Conservation (phyloP, 2,329 filamentous ascomycete species). For the Aspergillus ustus region DNA sequence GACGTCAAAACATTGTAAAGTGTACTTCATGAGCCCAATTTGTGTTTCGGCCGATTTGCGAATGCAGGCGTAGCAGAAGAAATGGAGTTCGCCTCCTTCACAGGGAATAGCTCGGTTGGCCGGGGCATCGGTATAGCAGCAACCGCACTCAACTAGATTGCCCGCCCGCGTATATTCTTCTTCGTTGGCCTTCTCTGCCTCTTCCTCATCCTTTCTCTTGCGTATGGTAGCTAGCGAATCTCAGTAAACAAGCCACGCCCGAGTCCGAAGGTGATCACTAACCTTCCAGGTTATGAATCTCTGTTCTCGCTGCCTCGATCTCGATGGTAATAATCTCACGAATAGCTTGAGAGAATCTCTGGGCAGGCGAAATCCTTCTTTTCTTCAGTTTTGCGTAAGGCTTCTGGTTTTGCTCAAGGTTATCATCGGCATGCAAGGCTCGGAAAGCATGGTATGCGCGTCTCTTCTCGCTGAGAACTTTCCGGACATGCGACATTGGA, state of each 20-base stretch:
- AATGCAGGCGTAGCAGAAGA: constrained; percentile 73
- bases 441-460: constrained; percentile 37
- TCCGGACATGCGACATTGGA: constrained; percentile 43
- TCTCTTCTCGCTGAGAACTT: constrained; percentile 34
- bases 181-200: constrained; percentile 40
- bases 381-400: constrained; percentile 28
- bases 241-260: not conserved
- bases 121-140: constrained; percentile 72
- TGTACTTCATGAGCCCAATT: constrained; percentile 71
- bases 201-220: constrained; percentile 29
- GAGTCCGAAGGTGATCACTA: not conserved
- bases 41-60: constrained; percentile 68
- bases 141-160: constrained; percentile 69
- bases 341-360: not conserved
- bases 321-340: constrained; percentile 25
- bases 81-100: constrained; percentile 61
- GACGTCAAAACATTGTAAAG: constrained; percentile 71
- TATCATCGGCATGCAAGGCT: constrained; percentile 30
- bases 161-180: constrained; percentile 51
- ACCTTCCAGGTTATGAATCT: constrained; percentile 26
- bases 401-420: constrained; percentile 10
- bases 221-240: constrained; percentile 16
- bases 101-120: constrained; percentile 73
- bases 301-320: constrained; percentile 33
- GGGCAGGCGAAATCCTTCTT: constrained; percentile 14